Conservation (phyloP, 495 filamentous ascomycete species). For the Delitschia confertaspora region DNA sequence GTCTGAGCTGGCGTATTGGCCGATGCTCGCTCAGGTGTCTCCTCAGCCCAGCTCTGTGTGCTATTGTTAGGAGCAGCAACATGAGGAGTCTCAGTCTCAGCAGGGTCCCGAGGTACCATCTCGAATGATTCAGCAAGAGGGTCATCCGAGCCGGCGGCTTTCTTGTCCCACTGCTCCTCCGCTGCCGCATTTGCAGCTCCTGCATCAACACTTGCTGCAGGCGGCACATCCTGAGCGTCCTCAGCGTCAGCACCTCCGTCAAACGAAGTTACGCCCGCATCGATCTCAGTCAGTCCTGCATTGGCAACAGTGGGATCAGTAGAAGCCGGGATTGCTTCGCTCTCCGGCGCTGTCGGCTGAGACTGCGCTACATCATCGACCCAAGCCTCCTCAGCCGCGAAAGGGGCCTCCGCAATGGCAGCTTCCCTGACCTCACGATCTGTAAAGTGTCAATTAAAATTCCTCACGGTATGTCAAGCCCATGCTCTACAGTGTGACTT, state of each 20-base stretch:
- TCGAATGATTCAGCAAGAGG: conserved; percentile 63
- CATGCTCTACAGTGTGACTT: conserved; percentile 18
- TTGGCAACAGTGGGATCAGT: conserved; percentile 72
- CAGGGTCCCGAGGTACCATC: conserved; percentile 62
- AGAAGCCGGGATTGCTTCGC: conserved; percentile 28
- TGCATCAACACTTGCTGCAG: conserved; percentile 46
- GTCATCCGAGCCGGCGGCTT: conserved; percentile 41
- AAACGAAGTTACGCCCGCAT: conserved; percentile 32
- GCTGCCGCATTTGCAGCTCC: conserved; percentile 34
- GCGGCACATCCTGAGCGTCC: conserved; percentile 45
- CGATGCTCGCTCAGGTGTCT: conserved; percentile 29
- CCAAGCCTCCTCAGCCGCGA: conserved; percentile 38
- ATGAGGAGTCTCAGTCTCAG: conserved; percentile 65
- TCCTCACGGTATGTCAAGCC: not conserved
- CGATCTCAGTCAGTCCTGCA: conserved; percentile 67
- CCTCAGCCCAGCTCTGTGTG: conserved; percentile 61
- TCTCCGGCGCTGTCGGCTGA: conserved; percentile 37
- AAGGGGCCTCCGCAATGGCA: conserved; percentile 44
- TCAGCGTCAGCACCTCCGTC: conserved; percentile 34
- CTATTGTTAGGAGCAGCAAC: conserved; percentile 48
- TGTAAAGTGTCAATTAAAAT: conserved; percentile 27
- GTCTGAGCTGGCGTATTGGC: conserved; percentile 34
- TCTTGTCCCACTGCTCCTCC: conserved; percentile 57
- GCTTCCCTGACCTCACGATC: conserved; percentile 61
- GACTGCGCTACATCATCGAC: conserved; percentile 40